Percentiles rank a stretch among this genome's conserved stretches.
phyloP scores from a whole-genome alignment of 306 rosid species.

The Cucumis hystrix region DNA sequence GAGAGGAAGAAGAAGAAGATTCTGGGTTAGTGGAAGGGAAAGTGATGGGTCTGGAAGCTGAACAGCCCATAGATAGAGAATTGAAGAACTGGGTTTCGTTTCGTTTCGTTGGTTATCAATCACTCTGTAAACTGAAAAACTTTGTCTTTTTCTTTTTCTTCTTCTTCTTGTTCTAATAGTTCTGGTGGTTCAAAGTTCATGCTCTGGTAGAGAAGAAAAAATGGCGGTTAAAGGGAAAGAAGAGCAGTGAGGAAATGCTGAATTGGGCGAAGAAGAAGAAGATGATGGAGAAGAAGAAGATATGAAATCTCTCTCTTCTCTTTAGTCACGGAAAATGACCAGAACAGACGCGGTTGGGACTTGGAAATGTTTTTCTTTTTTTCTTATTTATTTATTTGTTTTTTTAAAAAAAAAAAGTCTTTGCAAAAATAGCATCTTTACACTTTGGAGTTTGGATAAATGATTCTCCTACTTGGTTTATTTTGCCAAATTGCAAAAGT shows the following conservation, averaged over 20 bases:
- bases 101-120: not conserved
- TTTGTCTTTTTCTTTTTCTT: not conserved
- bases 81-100: not conserved
- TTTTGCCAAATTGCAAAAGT: too few species aligned
- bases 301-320: not conserved
- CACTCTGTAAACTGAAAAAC: not conserved
- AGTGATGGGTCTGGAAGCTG: constrained; percentile 56
- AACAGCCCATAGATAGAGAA: constrained; percentile 53
- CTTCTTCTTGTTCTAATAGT: not conserved
- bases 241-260: not conserved
- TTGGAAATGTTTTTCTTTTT: not conserved
- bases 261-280: not conserved
- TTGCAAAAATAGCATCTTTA: not conserved
- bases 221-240: not conserved
- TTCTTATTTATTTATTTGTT: too few species aligned
- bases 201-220: not conserved
- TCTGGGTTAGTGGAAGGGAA: constrained; percentile 25
- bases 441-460: not conserved
- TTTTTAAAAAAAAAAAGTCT: not conserved
- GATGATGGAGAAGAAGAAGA: not conserved
- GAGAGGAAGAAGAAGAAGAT: constrained; percentile 8
- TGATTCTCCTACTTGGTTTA: not conserved
- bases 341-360: not conserved
- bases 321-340: not conserved
- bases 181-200: not conserved